Evolutionary conservation across 1,139 yeast species (phyloP), one percentile per base, ranked within the genome.

Genomic region (Lodderomyces parapsilosis): DNA sequence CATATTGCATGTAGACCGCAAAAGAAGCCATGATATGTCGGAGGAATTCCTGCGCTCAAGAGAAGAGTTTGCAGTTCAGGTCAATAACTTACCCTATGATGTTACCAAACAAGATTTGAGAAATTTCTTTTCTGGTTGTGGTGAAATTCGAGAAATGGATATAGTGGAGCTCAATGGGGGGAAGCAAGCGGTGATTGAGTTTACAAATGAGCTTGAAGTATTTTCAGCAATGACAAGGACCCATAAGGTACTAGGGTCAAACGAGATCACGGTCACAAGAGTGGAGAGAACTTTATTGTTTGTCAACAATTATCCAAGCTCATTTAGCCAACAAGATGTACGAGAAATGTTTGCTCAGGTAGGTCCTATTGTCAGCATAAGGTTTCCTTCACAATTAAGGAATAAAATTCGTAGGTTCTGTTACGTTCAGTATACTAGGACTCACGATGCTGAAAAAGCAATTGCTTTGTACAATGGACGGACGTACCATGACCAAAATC

Each of bases 261-360:
- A 43, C 10, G 71, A 67, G 35, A 63, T 87, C 0, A 43, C 56
- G 3, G 86, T 89, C 0, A 60, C 56, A 5, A 62, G 76, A 31
- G 66, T 78, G 1, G 51, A 58, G 15, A 65, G 73, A 6, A 66
- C 78, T 10, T 81, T 86, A 0, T 52, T 86, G 0, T 86, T 84
- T 79, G 81, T 81, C 2, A 78, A 94, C 0, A 88, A 88, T 54
- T 88, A 77, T 53, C 90, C 95, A 0, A 84, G 90, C 0, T 57
- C 67, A 1, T 76, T 62, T 52, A 68, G 72, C 0, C 70, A 69
- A 34, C 63, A 61, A 0, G 62, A 71, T 8, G 45, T 89, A 0
- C 53, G 57, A 14, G 51, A 57, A 0, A 36, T 77, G n/a, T 83
- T 87, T 54, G 48, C 57, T 0, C 43, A 60, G 4, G 59, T 58